phyloP scores from a whole-genome alignment of 768 basidiomycete species.

The Lactarius vividus region DNA sequence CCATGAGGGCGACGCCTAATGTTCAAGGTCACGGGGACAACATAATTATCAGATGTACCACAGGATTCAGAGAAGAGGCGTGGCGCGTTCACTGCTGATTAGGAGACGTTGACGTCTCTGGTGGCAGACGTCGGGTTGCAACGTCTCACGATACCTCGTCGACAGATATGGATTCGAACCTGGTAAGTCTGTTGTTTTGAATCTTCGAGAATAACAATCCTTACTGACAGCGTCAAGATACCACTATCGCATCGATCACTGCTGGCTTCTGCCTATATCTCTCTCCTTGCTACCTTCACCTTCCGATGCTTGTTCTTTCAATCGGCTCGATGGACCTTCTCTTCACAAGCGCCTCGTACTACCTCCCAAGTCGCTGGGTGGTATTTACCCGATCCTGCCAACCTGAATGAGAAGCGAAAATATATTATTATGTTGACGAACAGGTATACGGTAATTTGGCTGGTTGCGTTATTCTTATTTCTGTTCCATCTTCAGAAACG shows the following conservation, averaged over 20 bases:
- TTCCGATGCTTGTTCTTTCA: conserved; percentile 68
- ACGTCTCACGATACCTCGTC: conserved; percentile 71
- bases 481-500: conserved; percentile 35
- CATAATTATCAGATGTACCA: conserved; percentile 70
- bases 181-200: conserved; percentile 40
- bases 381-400: conserved; percentile 75
- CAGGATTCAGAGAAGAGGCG: conserved; percentile 71
- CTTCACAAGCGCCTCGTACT: conserved; percentile 71
- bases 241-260: conserved; percentile 72
- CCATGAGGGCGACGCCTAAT: no score
- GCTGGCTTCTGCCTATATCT: no score
- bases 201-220: not conserved
- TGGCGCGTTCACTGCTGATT: conserved; percentile 71
- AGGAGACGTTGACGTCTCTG: conserved; percentile 73
- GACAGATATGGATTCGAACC: conserved; percentile 80
- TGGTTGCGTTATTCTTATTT: not conserved
- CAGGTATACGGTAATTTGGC: conserved; percentile 43
- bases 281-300: conserved; percentile 71
- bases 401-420: conserved; percentile 64
- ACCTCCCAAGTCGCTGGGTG: conserved; percentile 73
- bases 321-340: conserved; percentile 81
- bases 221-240: conserved; percentile 43
- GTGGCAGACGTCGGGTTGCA: conserved; percentile 60
- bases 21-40: conserved; percentile 78
- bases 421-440: conserved; percentile 71